phyloP scores from a whole-genome alignment of 2,329 filamentous ascomycete genomes.

The Penicillium sp. region DNA sequence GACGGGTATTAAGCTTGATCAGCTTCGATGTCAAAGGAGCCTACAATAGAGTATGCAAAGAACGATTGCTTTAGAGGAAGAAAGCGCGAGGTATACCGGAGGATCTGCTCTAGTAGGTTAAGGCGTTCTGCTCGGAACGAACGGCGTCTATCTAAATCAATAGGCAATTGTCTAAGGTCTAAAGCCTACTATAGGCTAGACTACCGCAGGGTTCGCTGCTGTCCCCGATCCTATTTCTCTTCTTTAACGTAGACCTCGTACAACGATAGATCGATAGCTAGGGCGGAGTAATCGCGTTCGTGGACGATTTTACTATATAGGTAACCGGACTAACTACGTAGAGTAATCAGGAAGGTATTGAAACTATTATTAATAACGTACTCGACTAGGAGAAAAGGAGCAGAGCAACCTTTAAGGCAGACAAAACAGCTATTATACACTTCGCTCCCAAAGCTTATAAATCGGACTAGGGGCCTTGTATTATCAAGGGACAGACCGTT shows the following conservation, averaged over 20 bases:
- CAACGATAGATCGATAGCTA: conserved; percentile 35
- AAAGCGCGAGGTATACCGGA: not conserved
- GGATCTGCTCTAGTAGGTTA: not conserved
- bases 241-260: conserved; percentile 43
- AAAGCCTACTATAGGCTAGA: conserved; percentile 22
- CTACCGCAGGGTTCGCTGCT: conserved; percentile 36
- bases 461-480: conserved; percentile 24
- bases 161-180: conserved; percentile 18
- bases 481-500: conserved; percentile 26
- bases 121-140: not conserved
- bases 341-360: conserved; percentile 17
- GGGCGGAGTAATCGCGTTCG: conserved; percentile 28
- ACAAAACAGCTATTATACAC: conserved; percentile 43
- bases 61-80: not conserved
- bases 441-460: conserved; percentile 34
- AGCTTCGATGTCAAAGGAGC: conserved; percentile 49
- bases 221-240: conserved; percentile 45
- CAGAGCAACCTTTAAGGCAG: conserved; percentile 38
- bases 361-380: conserved; percentile 17
- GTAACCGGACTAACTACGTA: conserved; percentile 16
- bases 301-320: conserved; percentile 21
- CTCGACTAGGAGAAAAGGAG: conserved; percentile 35
- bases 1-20: conserved; percentile 20
- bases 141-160: not conserved
- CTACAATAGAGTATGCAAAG: not conserved